Conservation (phyloP, 139 green algal species). For the Haematococcus lacustris region DNA sequence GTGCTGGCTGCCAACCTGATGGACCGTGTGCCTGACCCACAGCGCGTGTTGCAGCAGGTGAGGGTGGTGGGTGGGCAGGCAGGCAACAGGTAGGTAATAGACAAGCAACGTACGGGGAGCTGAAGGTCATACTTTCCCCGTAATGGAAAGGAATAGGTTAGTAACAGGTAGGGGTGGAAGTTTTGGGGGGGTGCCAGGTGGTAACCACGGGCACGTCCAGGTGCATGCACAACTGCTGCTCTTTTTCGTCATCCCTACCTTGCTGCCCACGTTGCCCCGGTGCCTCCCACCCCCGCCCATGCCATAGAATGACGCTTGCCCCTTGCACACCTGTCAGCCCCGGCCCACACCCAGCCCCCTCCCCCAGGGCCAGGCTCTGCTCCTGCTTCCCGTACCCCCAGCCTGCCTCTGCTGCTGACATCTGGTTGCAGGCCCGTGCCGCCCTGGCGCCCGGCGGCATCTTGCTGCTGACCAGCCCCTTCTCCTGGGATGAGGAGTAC, state of each 20-base stretch:
- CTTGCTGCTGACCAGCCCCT: slow-evolving; percentile 56
- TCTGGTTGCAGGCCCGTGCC: slow-evolving; percentile 1
- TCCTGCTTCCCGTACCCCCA: too few species aligned
- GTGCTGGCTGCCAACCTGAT: slow-evolving; percentile 70
- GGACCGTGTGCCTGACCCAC: slow-evolving; percentile 61
- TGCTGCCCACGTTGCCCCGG: too few species aligned
- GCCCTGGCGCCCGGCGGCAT: slow-evolving; percentile 30
- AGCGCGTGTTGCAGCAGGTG: slow-evolving; percentile 38
- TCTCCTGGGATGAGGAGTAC: slow-evolving; percentile 65
- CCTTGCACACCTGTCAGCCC: too few species aligned
- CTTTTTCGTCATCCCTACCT: neutral
- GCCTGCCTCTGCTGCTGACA: too few species aligned
- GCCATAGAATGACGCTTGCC: too few species aligned
- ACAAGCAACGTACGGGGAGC: neutral
- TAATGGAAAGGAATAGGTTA: neutral
- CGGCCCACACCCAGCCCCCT: too few species aligned
- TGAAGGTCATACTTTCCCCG: neutral
- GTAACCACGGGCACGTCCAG: neutral
- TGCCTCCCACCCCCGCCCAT: too few species aligned
- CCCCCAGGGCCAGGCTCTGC: too few species aligned
- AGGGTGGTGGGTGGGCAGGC: neutral
- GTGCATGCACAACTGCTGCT: neutral
- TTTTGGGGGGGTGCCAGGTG: neutral
- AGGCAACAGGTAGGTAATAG: neutral
- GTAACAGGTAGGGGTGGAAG: neutral